These are phyloP conservation scores for Solanum hybrid DNA, from an alignment of 305 asterid species.

Conservation along the genomic window DNA sequence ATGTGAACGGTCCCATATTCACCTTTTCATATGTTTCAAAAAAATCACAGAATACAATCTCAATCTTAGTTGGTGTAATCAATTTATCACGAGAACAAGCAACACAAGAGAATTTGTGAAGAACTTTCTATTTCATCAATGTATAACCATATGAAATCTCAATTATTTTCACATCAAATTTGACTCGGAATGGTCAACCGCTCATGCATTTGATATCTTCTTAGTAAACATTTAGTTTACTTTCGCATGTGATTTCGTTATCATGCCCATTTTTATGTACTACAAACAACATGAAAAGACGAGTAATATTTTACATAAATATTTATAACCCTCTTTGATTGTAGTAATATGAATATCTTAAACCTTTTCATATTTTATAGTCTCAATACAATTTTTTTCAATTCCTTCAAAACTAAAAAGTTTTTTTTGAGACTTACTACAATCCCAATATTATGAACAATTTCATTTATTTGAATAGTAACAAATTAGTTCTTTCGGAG, in stretches of 20 bases:
- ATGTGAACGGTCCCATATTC: background rate
- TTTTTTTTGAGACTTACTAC: background rate
- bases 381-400: background rate
- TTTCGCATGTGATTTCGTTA: background rate
- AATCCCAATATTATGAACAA: background rate
- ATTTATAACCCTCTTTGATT: too few relatives aligned
- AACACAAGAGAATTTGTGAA: background rate
- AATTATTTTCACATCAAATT: background rate
- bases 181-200: background rate
- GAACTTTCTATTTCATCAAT: background rate
- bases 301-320: too few relatives aligned
- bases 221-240: background rate
- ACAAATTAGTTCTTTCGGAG: too few relatives aligned
- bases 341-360: too few relatives aligned
- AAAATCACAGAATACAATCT: background rate
- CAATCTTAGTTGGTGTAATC: background rate
- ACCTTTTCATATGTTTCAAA: background rate
- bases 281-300: background rate
- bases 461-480: background rate
- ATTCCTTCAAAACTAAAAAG: background rate
- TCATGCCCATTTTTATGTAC: background rate
- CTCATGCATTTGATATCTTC: background rate
- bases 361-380: too few relatives aligned
- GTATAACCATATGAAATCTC: background rate
- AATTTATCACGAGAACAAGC: background rate